A percentile compares a stretch with the other conserved stretches of the same genome.
These are phyloP conservation scores for Nyctanthes arbortristis DNA, from an alignment of 257 asterid genomes.

Conservation along the genomic window DNA sequence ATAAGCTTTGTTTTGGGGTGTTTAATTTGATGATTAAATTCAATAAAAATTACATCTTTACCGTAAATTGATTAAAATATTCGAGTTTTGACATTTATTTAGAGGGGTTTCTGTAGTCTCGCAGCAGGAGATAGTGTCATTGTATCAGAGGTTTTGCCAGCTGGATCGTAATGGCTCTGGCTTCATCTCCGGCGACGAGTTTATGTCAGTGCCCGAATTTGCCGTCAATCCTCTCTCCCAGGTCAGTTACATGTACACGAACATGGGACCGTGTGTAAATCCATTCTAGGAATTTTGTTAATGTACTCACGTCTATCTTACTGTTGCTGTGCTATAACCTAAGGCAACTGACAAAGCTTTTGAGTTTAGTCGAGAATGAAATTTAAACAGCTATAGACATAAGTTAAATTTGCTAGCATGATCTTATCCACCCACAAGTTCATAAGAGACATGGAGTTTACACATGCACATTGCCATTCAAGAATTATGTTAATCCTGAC, in stretches of 20 bases:
- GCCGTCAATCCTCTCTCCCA: constrained; percentile 64
- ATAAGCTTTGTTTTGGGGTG: neutral
- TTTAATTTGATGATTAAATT: neutral
- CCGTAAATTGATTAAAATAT: neutral
- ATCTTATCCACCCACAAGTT: neutral
- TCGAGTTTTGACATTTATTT: neutral
- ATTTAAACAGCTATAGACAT: neutral
- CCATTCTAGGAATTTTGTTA: neutral
- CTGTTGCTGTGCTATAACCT: neutral
- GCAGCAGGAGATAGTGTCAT: constrained; percentile 61
- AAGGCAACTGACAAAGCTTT: neutral
- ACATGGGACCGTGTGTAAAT: neutral
- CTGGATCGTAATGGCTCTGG: constrained; percentile 56
- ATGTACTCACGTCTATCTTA: neutral
- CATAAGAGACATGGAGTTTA: neutral
- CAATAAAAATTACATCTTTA: neutral
- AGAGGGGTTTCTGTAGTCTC: constrained; percentile 38
- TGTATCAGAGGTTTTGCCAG: constrained; percentile 60
- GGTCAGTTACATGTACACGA: constrained; percentile 21
- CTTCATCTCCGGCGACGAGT: constrained; percentile 55
- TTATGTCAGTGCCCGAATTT: constrained; percentile 60
- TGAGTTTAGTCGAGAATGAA: neutral
- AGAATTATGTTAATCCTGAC: neutral
- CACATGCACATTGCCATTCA: neutral
- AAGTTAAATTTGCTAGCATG: neutral